A percentile compares a stretch with the other conserved stretches of the same genome.
phyloP scores from a whole-genome alignment of 495 filamentous ascomycete species.

The Penicillium cosmopolitanum region DNA sequence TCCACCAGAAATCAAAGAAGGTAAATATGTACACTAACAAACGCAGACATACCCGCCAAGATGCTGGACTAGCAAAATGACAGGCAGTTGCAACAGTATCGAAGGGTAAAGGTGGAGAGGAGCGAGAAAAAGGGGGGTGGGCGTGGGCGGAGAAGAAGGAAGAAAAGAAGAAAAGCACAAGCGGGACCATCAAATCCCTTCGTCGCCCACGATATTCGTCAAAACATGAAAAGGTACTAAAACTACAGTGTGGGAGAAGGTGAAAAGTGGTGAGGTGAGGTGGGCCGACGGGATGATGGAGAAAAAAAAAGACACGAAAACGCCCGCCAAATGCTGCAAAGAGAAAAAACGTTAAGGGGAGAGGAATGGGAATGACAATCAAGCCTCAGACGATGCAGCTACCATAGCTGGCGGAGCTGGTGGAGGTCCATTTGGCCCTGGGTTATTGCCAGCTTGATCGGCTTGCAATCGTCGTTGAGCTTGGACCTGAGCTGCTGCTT shows the following conservation, averaged over 20 bases:
- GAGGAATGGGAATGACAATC: constrained; percentile 34
- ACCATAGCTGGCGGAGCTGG: constrained; percentile 22
- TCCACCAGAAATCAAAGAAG: constrained; percentile 24
- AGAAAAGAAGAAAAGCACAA: neutral
- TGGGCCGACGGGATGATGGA: constrained; percentile 23
- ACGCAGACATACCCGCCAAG: constrained; percentile 30
- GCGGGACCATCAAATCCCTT: constrained; percentile 29
- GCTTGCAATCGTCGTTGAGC: constrained; percentile 50
- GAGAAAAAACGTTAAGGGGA: constrained; percentile 24
- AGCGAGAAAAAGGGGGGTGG: constrained; percentile 16
- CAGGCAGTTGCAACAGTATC: constrained; percentile 29
- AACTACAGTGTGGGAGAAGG: constrained; percentile 40
- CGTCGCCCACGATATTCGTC: constrained; percentile 28
- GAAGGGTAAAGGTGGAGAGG: constrained; percentile 22
- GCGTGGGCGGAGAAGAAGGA: constrained; percentile 15
- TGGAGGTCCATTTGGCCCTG: constrained; percentile 39
- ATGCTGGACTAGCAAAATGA: constrained; percentile 16
- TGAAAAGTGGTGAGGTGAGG: constrained; percentile 14
- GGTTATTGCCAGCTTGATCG: constrained; percentile 39
- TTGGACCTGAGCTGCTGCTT: constrained; percentile 52
- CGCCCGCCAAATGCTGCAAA: constrained; percentile 47
- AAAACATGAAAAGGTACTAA: constrained; percentile 39
- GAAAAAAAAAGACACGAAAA: constrained; percentile 30
- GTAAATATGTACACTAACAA: constrained; percentile 50
- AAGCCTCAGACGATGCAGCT: constrained; percentile 39